Evolutionary conservation across 2,329 filamentous ascomycete species (phyloP).

Genomic region (Cercospora zeina): DNA sequence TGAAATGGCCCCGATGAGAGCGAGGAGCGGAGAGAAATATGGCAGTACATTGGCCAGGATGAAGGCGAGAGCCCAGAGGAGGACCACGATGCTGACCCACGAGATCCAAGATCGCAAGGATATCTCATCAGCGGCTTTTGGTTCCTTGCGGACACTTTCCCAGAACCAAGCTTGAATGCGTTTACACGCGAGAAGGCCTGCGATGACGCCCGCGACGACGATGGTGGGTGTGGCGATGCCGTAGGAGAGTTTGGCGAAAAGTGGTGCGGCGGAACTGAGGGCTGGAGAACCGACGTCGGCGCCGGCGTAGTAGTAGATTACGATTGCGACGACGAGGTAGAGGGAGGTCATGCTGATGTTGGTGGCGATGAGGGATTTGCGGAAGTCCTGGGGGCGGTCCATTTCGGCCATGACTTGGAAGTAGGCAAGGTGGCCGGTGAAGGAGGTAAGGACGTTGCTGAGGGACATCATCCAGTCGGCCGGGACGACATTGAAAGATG

Average conservation of each 20-base stretch:
- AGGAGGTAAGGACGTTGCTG: slow-evolving; percentile 71
- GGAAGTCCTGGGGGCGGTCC: slow-evolving; percentile 60
- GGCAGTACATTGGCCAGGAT: slow-evolving; percentile 70
- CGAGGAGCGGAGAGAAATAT: slow-evolving; percentile 67
- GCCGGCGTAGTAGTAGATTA: slow-evolving; percentile 68
- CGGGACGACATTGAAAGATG: slow-evolving; percentile 47
- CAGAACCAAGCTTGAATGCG: slow-evolving; percentile 56
- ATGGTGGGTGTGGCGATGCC: slow-evolving; percentile 71
- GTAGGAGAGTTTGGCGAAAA: slow-evolving; percentile 64
- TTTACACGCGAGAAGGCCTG: slow-evolving; percentile 65
- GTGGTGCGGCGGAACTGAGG: slow-evolving; percentile 58
- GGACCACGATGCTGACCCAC: slow-evolving; percentile 60
- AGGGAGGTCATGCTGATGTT: slow-evolving; percentile 61
- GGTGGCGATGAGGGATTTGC: slow-evolving; percentile 63
- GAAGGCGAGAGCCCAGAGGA: slow-evolving; percentile 63
- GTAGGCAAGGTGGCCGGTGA: slow-evolving; percentile 63
- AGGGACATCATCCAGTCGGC: slow-evolving; percentile 46
- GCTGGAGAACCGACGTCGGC: slow-evolving; percentile 64
- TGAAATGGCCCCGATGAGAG: slow-evolving; percentile 61
- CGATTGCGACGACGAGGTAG: slow-evolving; percentile 67
- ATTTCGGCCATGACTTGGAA: slow-evolving; percentile 67
- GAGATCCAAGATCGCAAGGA: slow-evolving; percentile 27
- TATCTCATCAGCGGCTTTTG: slow-evolving; percentile 40
- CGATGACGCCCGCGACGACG: slow-evolving; percentile 69
- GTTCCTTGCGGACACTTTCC: slow-evolving; percentile 11